Evolutionary conservation across 306 rosid genomes (phyloP).

Genomic region (Pterocarpus santalinus): DNA sequence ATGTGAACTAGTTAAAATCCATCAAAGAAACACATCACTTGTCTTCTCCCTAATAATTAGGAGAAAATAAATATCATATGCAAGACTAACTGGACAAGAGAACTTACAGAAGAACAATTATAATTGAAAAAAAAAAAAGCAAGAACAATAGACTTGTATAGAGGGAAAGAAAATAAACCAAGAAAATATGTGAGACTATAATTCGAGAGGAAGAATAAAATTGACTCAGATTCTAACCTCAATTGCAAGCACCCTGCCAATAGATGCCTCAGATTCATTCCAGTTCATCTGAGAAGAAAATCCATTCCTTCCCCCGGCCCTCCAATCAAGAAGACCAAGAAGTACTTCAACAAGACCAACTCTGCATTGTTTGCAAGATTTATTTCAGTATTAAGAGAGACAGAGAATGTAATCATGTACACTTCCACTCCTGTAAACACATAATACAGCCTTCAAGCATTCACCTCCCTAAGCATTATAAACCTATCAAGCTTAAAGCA

Average conservation of each 20-base stretch:
- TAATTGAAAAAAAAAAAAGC: not conserved
- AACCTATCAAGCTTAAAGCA: slow-evolving; percentile 12
- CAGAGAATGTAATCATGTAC: not conserved
- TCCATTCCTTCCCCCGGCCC: slow-evolving; percentile 97
- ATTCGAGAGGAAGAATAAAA: slow-evolving; percentile 32
- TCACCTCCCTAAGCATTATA: not conserved
- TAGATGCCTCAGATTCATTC: slow-evolving; percentile 99
- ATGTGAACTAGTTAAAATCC: too few relatives aligned
- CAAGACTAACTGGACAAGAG: not conserved
- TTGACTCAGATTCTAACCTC: slow-evolving; percentile 72
- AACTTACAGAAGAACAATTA: slow-evolving; percentile 24
- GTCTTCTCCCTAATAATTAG: not conserved
- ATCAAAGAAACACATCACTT: too few relatives aligned
- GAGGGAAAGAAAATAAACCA: slow-evolving; percentile 6
- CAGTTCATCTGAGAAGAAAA: slow-evolving; percentile 98
- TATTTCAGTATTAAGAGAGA: slow-evolving; percentile 35
- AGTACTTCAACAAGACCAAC: slow-evolving; percentile 98
- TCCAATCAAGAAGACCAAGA: slow-evolving; percentile 99
- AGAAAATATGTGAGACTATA: slow-evolving; percentile 32
- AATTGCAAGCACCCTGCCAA: slow-evolving; percentile 96
- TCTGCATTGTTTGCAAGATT: slow-evolving; percentile 62
- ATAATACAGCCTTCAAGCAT: slow-evolving; percentile 15
- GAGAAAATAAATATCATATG: not conserved
- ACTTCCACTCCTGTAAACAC: slow-evolving; percentile 5
- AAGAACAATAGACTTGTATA: not conserved